phyloP scores from a whole-genome alignment of 805 yeast species.

The Wickerhamomyces pijperi region DNA sequence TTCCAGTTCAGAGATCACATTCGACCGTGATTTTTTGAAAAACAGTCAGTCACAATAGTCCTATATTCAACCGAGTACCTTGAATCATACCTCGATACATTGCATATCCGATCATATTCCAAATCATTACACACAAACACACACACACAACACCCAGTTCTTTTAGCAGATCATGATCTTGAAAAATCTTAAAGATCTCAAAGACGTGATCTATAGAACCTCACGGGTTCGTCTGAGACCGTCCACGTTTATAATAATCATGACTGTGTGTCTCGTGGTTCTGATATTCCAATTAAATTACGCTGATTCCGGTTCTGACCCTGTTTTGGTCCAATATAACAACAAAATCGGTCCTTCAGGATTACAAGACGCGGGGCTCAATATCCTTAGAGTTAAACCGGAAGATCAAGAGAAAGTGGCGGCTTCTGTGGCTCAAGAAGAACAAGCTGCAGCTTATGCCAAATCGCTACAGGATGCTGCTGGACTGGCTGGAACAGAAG shows the following conservation, averaged over 20 bases:
- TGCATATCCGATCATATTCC: too few relatives aligned
- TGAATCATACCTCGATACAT: too few relatives aligned
- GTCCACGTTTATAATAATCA: neutral
- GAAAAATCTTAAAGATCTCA: neutral
- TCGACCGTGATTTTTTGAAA: too few relatives aligned
- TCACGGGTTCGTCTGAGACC: neutral
- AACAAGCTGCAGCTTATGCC: too few relatives aligned
- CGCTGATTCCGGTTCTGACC: neutral
- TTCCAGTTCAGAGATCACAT: too few relatives aligned
- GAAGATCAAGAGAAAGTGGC: neutral
- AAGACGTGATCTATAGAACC: neutral
- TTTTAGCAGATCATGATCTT: neutral
- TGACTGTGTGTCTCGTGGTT: neutral
- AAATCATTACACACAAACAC: too few relatives aligned
- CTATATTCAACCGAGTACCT: too few relatives aligned
- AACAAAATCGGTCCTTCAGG: neutral
- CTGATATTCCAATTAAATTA: neutral
- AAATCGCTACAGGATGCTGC: too few relatives aligned
- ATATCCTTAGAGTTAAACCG: neutral
- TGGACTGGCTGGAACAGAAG: neutral
- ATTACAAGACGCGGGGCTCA: neutral
- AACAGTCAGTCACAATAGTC: too few relatives aligned
- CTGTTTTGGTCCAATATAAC: neutral
- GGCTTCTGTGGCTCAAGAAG: neutral
- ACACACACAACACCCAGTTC: too few relatives aligned